Evolutionary conservation across 140 eudicot genomes (phyloP).

Genomic region (Anethum foeniculum): DNA sequence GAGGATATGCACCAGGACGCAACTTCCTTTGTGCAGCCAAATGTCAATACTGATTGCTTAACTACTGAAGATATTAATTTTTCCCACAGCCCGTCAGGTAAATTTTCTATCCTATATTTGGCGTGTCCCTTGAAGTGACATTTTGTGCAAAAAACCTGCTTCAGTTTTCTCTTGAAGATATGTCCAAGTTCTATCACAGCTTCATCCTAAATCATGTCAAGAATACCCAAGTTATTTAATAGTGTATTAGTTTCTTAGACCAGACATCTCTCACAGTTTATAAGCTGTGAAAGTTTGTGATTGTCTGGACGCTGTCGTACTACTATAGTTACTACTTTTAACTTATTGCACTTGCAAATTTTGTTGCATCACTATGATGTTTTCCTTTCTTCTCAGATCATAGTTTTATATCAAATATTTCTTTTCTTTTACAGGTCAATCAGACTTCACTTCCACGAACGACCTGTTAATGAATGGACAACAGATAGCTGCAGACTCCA

Average conservation of each 20-base stretch:
- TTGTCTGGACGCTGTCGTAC: background rate
- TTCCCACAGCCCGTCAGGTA: conserved; percentile 30
- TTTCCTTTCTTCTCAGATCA: background rate
- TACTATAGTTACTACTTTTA: background rate
- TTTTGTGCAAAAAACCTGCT: background rate
- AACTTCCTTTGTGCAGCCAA: conserved; percentile 20
- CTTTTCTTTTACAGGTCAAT: conserved; percentile 27
- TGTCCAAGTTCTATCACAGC: background rate
- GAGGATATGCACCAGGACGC: conserved; percentile 22
- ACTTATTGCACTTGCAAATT: background rate
- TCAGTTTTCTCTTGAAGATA: background rate
- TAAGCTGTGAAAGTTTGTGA: background rate
- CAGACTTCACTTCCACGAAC: conserved; percentile 20
- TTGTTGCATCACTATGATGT: conserved; percentile 8
- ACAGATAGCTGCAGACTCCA: conserved; percentile 19
- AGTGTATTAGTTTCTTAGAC: background rate
- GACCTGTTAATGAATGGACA: conserved; percentile 19
- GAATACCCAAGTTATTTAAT: background rate
- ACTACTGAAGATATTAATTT: conserved; percentile 14
- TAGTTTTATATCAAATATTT: background rate
- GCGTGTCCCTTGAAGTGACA: conserved; percentile 2
- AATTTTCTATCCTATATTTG: background rate
- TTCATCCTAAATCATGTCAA: background rate
- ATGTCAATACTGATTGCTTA: conserved; percentile 24
- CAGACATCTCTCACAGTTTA: background rate